Percentiles rank a stretch among this genome's conserved stretches.
phyloP scores from a whole-genome alignment of 2,329 filamentous ascomycete species.

The Pseudocercospora musae region DNA sequence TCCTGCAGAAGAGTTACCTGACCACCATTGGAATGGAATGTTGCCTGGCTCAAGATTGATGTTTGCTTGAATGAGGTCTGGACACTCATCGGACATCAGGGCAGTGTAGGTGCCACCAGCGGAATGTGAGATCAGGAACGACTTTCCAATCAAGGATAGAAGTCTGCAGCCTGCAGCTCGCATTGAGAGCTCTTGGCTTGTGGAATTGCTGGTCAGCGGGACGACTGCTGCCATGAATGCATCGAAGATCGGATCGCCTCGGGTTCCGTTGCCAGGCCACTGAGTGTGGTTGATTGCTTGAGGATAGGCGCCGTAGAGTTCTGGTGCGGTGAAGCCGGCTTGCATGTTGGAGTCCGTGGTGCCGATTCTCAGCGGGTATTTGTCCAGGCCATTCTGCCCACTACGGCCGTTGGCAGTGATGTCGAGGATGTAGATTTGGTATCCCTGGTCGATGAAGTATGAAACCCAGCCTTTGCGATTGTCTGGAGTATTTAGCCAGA shows the following conservation, averaged over 20 bases:
- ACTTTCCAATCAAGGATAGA: neutral
- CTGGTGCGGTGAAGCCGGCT: neutral
- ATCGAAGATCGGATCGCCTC: neutral
- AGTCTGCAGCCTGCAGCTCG: neutral
- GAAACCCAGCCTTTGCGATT: neutral
- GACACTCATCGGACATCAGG: neutral
- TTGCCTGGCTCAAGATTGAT: neutral
- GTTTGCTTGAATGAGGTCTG: neutral
- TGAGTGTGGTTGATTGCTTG: neutral
- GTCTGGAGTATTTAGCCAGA: neutral
- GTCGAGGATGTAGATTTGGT: neutral
- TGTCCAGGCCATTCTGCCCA: neutral
- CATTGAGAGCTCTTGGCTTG: neutral
- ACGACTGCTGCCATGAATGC: neutral
- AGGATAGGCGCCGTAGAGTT: neutral
- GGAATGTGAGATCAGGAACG: neutral
- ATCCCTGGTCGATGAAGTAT: neutral
- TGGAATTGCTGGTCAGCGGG: neutral
- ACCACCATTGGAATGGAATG: neutral
- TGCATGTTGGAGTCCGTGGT: neutral
- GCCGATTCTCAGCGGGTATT: neutral
- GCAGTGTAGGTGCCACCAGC: neutral
- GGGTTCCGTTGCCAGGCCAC: neutral
- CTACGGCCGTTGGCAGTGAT: neutral
- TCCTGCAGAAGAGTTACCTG: neutral